These are phyloP conservation scores for Aspergillus luchuensis DNA, from an alignment of 2,329 filamentous ascomycete genomes.

Conservation along the genomic window DNA sequence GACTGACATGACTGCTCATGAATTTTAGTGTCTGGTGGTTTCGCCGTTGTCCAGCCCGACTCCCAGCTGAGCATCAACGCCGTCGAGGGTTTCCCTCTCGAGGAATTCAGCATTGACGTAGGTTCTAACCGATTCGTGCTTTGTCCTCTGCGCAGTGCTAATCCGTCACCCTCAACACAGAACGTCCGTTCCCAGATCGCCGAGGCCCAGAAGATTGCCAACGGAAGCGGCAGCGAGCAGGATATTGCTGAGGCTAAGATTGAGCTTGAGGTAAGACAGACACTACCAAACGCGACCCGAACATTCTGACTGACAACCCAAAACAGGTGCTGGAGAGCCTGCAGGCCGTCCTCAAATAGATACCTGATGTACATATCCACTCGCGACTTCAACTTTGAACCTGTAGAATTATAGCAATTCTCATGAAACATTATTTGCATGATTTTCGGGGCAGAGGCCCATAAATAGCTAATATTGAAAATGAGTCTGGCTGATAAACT, in stretches of 20 bases:
- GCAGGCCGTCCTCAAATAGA: conserved; percentile 53
- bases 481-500: background rate
- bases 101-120: conserved; percentile 91
- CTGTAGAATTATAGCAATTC: conserved; percentile 47
- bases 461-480: background rate
- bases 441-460: background rate
- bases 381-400: conserved; percentile 34
- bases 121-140: conserved; percentile 19
- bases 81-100: conserved; percentile 89
- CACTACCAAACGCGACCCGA: background rate
- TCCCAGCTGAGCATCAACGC: conserved; percentile 97
- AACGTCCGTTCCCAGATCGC: conserved; percentile 85
- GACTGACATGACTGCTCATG: conserved; percentile 22
- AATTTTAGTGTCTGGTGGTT: conserved; percentile 82
- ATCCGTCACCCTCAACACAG: conserved; percentile 35
- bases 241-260: conserved; percentile 99
- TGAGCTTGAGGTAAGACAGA: conserved; percentile 80
- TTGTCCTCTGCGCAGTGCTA: conserved; percentile 6
- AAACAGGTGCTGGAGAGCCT: conserved; percentile 52
- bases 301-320: conserved; percentile 11
- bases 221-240: conserved; percentile 88
- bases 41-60: conserved; percentile 94
- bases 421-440: conserved; percentile 18
- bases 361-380: conserved; percentile 44
- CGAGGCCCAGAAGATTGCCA: conserved; percentile 93